These are phyloP conservation scores for Anisodus acutangulus DNA, from an alignment of 257 asterid genomes.

Conservation along the genomic window DNA sequence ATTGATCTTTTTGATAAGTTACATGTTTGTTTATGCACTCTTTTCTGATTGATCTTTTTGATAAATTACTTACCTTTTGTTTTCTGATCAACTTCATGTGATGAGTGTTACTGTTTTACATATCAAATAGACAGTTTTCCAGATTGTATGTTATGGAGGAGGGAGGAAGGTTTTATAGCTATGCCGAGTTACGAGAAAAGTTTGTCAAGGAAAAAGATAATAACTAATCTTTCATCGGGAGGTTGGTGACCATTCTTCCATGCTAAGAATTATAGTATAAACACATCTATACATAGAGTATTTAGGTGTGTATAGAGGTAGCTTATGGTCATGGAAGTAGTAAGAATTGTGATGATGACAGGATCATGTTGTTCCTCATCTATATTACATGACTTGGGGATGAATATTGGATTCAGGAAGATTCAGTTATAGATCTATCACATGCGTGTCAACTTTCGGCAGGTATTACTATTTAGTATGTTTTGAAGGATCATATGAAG, in stretches of 20 bases:
- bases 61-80: neutral
- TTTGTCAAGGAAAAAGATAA: neutral
- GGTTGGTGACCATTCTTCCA: neutral
- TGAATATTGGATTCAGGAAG: neutral
- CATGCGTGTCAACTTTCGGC: no score
- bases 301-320: neutral
- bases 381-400: neutral
- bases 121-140: neutral
- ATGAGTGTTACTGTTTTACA: neutral
- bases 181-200: neutral
- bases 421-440: neutral
- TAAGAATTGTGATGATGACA: neutral
- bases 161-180: neutral
- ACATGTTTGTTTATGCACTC: neutral
- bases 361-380: neutral
- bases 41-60: neutral
- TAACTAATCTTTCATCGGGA: neutral
- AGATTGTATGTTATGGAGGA: neutral
- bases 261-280: neutral
- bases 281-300: neutral
- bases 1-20: neutral
- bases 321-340: neutral
- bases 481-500: no score
- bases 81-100: neutral
- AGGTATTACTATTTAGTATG: neutral